Evolutionary conservation across 768 basidiomycete species (phyloP).

Genomic region (Hysterangium stoloniferum): DNA sequence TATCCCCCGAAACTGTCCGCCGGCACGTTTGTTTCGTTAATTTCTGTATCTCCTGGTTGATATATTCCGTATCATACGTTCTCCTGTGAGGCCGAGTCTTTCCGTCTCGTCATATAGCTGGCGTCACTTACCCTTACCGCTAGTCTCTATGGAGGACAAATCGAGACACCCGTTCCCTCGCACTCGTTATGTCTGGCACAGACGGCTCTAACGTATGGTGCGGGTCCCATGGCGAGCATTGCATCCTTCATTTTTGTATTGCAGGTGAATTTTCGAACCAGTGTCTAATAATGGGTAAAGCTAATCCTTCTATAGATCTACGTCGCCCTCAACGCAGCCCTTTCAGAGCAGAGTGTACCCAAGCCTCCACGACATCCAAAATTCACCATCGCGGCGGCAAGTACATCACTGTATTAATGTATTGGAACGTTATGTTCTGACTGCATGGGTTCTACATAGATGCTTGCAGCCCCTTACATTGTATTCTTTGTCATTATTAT

Average conservation of each 20-base stretch:
- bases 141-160: constrained; percentile 1
- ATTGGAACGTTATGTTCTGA: background rate
- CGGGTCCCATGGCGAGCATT: background rate
- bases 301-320: background rate
- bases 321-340: background rate
- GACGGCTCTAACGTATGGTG: background rate
- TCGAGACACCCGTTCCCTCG: background rate
- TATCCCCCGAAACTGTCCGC: background rate
- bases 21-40: constrained; percentile 4
- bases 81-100: background rate
- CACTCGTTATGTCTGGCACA: background rate
- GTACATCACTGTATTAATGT: background rate
- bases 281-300: background rate
- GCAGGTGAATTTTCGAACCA: background rate
- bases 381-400: background rate
- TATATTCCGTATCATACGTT: background rate
- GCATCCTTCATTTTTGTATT: constrained; percentile 1
- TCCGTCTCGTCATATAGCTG: background rate
- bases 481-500: background rate
- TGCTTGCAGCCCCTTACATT: constrained; percentile 1
- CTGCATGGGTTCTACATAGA: background rate
- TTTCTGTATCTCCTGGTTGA: background rate
- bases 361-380: background rate
- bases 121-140: background rate
- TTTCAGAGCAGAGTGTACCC: background rate